A percentile compares a stretch with the other conserved stretches of the same genome.
Conservation (phyloP, 1,284 basidiomycete species). For the Cryptococcus jaspeensis region DNA sequence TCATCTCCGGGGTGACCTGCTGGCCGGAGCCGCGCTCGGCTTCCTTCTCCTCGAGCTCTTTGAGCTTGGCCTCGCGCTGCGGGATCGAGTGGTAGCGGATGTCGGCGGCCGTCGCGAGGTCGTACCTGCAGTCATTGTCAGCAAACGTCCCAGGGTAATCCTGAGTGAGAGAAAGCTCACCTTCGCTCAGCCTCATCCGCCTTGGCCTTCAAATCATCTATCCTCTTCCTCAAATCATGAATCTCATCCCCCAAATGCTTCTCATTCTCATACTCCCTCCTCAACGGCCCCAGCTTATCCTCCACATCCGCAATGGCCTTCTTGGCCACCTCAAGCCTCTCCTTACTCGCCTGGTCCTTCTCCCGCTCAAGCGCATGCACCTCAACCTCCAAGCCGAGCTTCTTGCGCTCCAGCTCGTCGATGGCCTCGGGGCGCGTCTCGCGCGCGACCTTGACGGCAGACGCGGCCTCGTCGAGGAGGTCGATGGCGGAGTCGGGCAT, state of each 20-base stretch:
- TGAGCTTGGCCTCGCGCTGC: conserved; percentile 75
- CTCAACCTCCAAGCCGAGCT: conserved; percentile 92
- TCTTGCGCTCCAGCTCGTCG: conserved; percentile 87
- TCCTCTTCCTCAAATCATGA: conserved; percentile 72
- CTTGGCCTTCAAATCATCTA: conserved; percentile 90
- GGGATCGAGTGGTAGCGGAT: conserved; percentile 91
- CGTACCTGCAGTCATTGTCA: conserved; percentile 52
- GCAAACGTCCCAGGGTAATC: not conserved
- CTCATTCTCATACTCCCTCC: conserved; percentile 85
- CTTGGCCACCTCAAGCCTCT: conserved; percentile 72
- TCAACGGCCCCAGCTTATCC: conserved; percentile 84
- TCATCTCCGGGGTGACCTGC: conserved; percentile 55
- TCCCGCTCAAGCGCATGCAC: conserved; percentile 92
- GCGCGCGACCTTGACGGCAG: conserved; percentile 77
- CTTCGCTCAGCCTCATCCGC: conserved; percentile 90
- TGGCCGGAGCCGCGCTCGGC: conserved; percentile 51
- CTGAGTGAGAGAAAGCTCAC: not conserved
- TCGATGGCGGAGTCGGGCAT: conserved; percentile 91
- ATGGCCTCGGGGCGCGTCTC: conserved; percentile 95
- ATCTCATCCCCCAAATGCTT: conserved; percentile 85
- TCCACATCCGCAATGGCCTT: conserved; percentile 84
- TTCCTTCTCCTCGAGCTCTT: conserved; percentile 56
- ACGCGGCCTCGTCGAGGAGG: conserved; percentile 83
- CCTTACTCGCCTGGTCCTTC: conserved; percentile 87
- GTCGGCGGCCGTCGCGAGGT: conserved; percentile 83